These are phyloP conservation scores for Ophiosphaerella korrae DNA, from an alignment of 2,329 filamentous ascomycete species.

Conservation along the genomic window DNA sequence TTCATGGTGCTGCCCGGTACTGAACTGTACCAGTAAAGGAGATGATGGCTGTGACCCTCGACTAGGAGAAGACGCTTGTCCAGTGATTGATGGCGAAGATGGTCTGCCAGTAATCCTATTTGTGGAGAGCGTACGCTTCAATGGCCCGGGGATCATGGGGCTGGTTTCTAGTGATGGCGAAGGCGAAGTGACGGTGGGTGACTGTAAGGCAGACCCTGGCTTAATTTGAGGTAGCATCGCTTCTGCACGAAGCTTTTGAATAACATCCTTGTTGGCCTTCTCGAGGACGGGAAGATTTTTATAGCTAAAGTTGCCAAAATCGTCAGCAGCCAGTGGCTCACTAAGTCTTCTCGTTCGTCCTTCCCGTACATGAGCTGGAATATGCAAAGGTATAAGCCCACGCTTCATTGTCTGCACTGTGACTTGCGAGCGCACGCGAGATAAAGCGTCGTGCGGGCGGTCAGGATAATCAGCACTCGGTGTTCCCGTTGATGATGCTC, in stretches of 20 bases:
- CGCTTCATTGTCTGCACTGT: conserved; percentile 82
- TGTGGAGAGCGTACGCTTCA: conserved; percentile 82
- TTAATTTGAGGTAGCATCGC: conserved; percentile 74
- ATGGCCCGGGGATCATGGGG: conserved; percentile 76
- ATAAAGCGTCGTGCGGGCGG: conserved; percentile 91
- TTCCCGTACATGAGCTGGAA: conserved; percentile 94
- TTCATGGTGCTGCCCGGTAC: conserved; percentile 80
- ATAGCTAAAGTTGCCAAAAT: conserved; percentile 95
- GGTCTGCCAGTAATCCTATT: conserved; percentile 75
- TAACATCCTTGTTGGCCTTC: conserved; percentile 98
- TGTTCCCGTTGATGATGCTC: conserved; percentile 71
- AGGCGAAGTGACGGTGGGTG: conserved; percentile 56
- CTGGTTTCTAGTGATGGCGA: conserved; percentile 79
- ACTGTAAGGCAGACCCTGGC: conserved; percentile 47
- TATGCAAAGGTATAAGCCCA: conserved; percentile 91
- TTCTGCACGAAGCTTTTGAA: conserved; percentile 92
- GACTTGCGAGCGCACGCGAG: conserved; percentile 83
- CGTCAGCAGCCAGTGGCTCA: conserved; percentile 85
- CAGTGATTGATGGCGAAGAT: conserved; percentile 82
- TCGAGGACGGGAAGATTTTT: conserved; percentile 96
- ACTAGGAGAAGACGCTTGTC: conserved; percentile 84
- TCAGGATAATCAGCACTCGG: conserved; percentile 81
- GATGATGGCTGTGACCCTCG: conserved; percentile 83
- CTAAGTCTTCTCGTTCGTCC: conserved; percentile 84
- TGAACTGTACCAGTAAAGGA: conserved; percentile 94